Evolutionary conservation across 2,329 filamentous ascomycete genomes (phyloP).

Genomic region (Fusarium beomiforme): DNA sequence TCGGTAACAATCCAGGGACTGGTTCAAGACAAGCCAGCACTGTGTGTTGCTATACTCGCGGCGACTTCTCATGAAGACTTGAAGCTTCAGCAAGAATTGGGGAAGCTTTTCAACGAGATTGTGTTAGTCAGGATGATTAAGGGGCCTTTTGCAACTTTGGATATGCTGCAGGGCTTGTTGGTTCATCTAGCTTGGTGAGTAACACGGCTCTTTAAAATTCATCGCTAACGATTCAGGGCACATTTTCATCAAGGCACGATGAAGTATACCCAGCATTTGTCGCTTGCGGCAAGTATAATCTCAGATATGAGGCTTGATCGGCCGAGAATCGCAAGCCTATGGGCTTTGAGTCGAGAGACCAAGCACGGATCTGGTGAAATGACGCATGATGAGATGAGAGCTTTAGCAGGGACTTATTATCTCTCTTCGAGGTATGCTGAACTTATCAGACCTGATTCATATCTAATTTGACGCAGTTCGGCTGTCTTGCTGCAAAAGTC

Average conservation of each 20-base stretch:
- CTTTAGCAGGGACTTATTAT: conserved; percentile 46
- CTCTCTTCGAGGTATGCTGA: conserved; percentile 44
- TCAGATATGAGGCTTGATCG: conserved; percentile 46
- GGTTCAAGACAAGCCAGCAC: conserved; percentile 32
- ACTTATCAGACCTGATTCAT: accelerated
- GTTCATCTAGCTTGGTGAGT: conserved; percentile 46
- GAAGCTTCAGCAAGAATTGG: conserved; percentile 40
- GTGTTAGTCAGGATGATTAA: conserved; percentile 36
- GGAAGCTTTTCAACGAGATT: conserved; percentile 43
- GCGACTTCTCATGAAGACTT: conserved; percentile 37
- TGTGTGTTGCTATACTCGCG: conserved; percentile 46
- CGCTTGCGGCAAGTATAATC: conserved; percentile 46
- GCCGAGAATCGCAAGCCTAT: conserved; percentile 41
- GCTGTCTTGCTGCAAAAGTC: conserved; percentile 47
- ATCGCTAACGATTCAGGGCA: conserved; percentile 40
- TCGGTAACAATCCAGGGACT: conserved; percentile 31
- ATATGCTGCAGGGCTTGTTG: conserved; percentile 46
- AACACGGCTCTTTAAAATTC: neutral
- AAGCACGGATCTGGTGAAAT: conserved; percentile 29
- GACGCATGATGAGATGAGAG: conserved; percentile 44
- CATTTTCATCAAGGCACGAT: conserved; percentile 45
- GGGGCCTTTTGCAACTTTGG: conserved; percentile 42
- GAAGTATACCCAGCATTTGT: conserved; percentile 45
- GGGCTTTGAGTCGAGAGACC: conserved; percentile 41
- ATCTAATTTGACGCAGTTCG: neutral